Base-by-base conservation (phyloP, 108 stramenopile genomes). In the Aurantiochytrium sp. region DNA sequence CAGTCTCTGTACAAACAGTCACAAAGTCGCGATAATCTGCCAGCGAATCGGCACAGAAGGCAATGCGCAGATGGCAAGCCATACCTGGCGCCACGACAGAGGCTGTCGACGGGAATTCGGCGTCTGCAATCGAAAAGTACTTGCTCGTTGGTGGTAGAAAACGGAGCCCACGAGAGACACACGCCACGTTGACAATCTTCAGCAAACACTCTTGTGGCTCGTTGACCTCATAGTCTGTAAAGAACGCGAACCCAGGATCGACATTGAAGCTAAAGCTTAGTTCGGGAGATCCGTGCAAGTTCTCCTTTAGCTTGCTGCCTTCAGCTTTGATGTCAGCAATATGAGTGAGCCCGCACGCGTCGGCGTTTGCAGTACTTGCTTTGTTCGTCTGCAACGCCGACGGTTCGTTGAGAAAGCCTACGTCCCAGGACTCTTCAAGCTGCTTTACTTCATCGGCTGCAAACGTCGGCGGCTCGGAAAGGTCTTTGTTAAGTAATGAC, bases 81-180 rank as follows among this genome's bases (percentile, higher is more conserved):
- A 76, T 76, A 5, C 73, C 73, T 5, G 73, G 73, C 5, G 73
- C 73, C 12, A 76, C 73, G 5, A 76, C 21, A 21, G 47, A 19
- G 23, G 73, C 6, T 25, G n/a, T 25, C 44, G 49, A 44, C 14
- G 73, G 73, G 49, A 76, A 76, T 5, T 76, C 73, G 5, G 73
- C 44, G 21, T 14, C 8, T 5, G 21, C 73, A 76, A 76, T 76
- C 23, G 73, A 76, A 1, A 76, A 76, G 49, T 49, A 76, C 49
- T 76, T 76, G 44, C 47, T 76, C 21, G 73, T 76, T 76, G 73
- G 73, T 21, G 73, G 73, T 19, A 76, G 49, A 76, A 76, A 76
- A 5, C 73, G 44, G 73, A 76, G 44, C n/a, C 47, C 44, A 10
- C 73, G 73, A 51, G 73, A 76, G 8, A 76, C 73, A 10, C 35